These are phyloP conservation scores for Arthrinium phaeospermum DNA, from an alignment of 2,329 filamentous ascomycete genomes.

Conservation along the genomic window DNA sequence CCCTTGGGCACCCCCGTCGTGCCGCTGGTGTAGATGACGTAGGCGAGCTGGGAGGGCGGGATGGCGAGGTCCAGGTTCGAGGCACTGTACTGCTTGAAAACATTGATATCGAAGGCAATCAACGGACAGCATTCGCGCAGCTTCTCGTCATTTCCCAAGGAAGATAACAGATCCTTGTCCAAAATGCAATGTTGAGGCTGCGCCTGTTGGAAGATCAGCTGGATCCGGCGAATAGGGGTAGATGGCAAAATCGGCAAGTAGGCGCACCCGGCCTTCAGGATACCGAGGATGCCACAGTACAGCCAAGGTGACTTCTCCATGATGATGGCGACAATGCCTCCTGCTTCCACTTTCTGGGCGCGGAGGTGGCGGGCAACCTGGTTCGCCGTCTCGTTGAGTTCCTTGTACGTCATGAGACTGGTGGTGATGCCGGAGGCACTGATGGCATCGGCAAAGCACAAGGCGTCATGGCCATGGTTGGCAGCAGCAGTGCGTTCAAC, in stretches of 20 bases:
- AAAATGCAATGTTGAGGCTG: slow-evolving; percentile 52
- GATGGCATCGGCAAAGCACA: slow-evolving; percentile 66
- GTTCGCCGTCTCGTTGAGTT: slow-evolving; percentile 70
- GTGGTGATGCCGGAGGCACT: slow-evolving; percentile 40
- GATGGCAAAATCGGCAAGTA: slow-evolving; percentile 81
- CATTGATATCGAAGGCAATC: slow-evolving; percentile 42
- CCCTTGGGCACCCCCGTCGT: slow-evolving; percentile 83
- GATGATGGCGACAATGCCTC: slow-evolving; percentile 71
- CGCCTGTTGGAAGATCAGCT: slow-evolving; percentile 67
- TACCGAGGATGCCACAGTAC: slow-evolving; percentile 76
- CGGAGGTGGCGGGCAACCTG: slow-evolving; percentile 63
- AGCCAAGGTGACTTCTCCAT: slow-evolving; percentile 78
- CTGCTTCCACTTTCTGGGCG: slow-evolving; percentile 50
- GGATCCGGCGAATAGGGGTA: slow-evolving; percentile 67
- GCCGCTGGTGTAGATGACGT: slow-evolving; percentile 84
- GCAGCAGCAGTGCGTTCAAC: slow-evolving; percentile 59
- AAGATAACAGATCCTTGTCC: slow-evolving; percentile 35
- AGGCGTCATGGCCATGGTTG: slow-evolving; percentile 61
- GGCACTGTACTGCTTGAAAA: slow-evolving; percentile 37
- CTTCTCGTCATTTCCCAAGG: slow-evolving; percentile 26
- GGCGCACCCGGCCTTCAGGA: slow-evolving; percentile 75
- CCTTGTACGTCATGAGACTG: slow-evolving; percentile 63
- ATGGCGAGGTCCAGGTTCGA: slow-evolving; percentile 46
- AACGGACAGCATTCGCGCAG: slow-evolving; percentile 28
- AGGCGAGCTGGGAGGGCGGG: slow-evolving; percentile 64